Base-by-base conservation (phyloP, 805 yeast species). In the Candida nanaspora region DNA sequence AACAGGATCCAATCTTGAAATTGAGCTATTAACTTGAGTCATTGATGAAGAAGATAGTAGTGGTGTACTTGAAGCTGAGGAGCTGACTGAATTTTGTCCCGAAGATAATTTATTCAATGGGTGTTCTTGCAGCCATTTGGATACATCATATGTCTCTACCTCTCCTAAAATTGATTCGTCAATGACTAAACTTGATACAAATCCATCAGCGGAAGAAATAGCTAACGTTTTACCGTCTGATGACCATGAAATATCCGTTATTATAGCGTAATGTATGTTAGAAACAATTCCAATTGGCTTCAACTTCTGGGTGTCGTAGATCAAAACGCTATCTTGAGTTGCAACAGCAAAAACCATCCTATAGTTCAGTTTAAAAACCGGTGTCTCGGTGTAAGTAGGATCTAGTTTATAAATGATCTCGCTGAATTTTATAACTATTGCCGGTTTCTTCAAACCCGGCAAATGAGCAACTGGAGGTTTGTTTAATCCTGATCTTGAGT, bases 341-440 rank as follows among this genome's bases (percentile, higher is more conserved):
- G 96, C 98, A 16, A 93, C 83, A 0, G 97, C 98, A 63, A 84
- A 89, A 1, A 91, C 63, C 78, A 93, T 74, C 46, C 87, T 75
- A 54, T 93, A 88, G 1, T 86, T 83, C 35, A 89, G 60, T 4
- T 66, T 61, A 45, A 86, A 72, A 13, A 70, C 71, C 15, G 33
- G n/a, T 15, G 37, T 29, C 19, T 23, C 37, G 11, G 18, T 34
- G n/a, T 20, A 25, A 19, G 45, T 38, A 8, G 38, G 46, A 15
- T 44, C 44, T 28, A 69, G 59, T 41, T 66, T 62, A 56, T 80
- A 89, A 28, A 71, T 55, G 2, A 73, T 61, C 0, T 95, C 95
- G 30, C 81, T 82, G 60, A 93, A 93, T 14, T 82, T 62, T 11
- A 87, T 75, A 0, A 84, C 96, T 27, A 89, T 70, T 0, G 96